phyloP scores from a whole-genome alignment of 768 basidiomycete species.

The Phallus indusiatus region DNA sequence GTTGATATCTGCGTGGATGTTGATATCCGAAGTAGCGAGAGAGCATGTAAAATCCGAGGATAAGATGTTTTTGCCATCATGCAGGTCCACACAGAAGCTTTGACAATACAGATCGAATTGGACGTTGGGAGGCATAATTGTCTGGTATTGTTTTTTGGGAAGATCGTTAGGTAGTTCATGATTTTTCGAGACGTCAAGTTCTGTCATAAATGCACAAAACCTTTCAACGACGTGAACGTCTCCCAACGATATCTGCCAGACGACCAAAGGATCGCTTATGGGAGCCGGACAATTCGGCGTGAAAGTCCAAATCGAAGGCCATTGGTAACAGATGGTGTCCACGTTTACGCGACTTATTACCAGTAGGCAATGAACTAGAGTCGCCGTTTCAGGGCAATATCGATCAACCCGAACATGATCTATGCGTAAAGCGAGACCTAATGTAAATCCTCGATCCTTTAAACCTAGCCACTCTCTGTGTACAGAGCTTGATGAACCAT shows the following conservation, averaged over 20 bases:
- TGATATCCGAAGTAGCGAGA: background rate
- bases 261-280: background rate
- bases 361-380: background rate
- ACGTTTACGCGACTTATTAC: background rate
- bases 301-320: background rate
- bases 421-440: background rate
- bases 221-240: background rate
- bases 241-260: background rate
- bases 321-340: background rate
- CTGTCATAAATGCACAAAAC: background rate
- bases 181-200: background rate
- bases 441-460: background rate
- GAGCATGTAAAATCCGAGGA: background rate
- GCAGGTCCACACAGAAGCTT: background rate
- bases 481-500: background rate
- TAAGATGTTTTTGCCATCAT: background rate
- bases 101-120: background rate
- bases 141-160: background rate
- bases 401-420: background rate
- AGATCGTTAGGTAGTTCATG: background rate
- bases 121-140: background rate
- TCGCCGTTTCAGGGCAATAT: background rate
- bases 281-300: background rate
- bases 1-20: background rate
- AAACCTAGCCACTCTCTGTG: background rate